These are phyloP conservation scores for Coemansia sp. DNA, from an alignment of 192 early-diverging fungal species.

Conservation along the genomic window DNA sequence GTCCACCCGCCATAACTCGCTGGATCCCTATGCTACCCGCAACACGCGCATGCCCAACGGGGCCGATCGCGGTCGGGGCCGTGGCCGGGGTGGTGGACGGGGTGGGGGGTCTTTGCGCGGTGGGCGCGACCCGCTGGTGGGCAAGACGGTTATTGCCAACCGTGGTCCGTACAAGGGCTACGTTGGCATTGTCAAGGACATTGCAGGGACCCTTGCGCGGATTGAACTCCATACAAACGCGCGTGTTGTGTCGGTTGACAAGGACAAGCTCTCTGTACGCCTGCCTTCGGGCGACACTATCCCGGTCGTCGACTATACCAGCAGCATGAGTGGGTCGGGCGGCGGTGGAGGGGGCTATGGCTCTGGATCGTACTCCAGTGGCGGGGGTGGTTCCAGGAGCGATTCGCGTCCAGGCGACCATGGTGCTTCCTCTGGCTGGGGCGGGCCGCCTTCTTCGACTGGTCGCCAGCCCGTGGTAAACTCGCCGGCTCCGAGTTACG, in stretches of 20 bases:
- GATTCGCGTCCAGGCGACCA: no score
- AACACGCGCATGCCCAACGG: constrained; percentile 12
- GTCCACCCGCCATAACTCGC: constrained; percentile 16
- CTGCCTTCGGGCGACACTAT: constrained; percentile 53
- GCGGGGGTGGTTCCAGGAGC: no score
- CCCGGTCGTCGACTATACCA: constrained; percentile 38
- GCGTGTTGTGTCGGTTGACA: constrained; percentile 71
- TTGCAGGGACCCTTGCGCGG: constrained; percentile 60
- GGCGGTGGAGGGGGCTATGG: neutral
- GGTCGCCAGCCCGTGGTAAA: neutral
- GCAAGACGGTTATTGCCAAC: constrained; percentile 75
- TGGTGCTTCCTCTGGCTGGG: neutral
- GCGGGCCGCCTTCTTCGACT: neutral
- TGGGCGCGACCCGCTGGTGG: constrained; percentile 52
- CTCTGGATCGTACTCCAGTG: no score
- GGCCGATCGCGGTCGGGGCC: constrained; percentile 25
- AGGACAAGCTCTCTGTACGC: constrained; percentile 64
- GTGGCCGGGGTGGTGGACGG: constrained; percentile 29
- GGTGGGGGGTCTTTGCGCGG: constrained; percentile 40
- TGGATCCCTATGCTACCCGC: constrained; percentile 43
- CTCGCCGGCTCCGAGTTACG: neutral
- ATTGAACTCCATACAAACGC: constrained; percentile 92
- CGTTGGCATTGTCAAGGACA: constrained; percentile 91
- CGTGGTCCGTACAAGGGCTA: constrained; percentile 96
- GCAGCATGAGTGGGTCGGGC: neutral